Conservation (phyloP, 2,329 filamentous ascomycete genomes). For the Trichophyton schoenleinii region DNA sequence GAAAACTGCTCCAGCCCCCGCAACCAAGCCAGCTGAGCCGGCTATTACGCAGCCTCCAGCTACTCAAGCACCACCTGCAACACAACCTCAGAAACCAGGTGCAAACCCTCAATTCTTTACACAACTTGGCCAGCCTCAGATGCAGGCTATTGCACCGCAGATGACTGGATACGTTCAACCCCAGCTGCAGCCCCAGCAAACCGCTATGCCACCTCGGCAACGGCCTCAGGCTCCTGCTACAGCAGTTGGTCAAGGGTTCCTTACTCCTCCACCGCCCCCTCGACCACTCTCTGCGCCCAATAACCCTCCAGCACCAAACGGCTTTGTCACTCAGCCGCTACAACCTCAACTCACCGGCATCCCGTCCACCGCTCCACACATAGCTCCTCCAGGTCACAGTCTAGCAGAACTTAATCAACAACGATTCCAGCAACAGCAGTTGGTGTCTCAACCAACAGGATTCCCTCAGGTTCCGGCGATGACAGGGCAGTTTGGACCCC, state of each 20-base stretch:
- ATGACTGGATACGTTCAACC: constrained; percentile 25
- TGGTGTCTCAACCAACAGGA: constrained; percentile 53
- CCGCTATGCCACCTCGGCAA: constrained; percentile 42
- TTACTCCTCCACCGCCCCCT: constrained; percentile 66
- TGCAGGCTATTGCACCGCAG: constrained; percentile 23
- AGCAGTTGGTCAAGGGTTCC: constrained; percentile 42
- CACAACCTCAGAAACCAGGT: constrained; percentile 29
- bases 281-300: constrained; percentile 80
- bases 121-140: constrained; percentile 29
- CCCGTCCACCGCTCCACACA: constrained; percentile 42
- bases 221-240: constrained; percentile 58
- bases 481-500: constrained; percentile 14
- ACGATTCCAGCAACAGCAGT: constrained; percentile 35
- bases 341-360: constrained; percentile 75
- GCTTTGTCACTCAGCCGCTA: constrained; percentile 60
- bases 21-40: constrained; percentile 27
- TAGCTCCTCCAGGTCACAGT: constrained; percentile 64
- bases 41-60: constrained; percentile 35
- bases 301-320: constrained; percentile 57
- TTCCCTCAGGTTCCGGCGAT: constrained; percentile 34
- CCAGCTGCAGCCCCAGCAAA: constrained; percentile 18
- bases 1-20: constrained; percentile 38
- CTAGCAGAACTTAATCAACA: constrained; percentile 59
- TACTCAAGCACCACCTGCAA: constrained; percentile 25
- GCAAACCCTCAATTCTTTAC: constrained; percentile 40